Base-by-base conservation (phyloP, 371 early-diverging fungal species). In the Syncephalastrum contaminatum region DNA sequence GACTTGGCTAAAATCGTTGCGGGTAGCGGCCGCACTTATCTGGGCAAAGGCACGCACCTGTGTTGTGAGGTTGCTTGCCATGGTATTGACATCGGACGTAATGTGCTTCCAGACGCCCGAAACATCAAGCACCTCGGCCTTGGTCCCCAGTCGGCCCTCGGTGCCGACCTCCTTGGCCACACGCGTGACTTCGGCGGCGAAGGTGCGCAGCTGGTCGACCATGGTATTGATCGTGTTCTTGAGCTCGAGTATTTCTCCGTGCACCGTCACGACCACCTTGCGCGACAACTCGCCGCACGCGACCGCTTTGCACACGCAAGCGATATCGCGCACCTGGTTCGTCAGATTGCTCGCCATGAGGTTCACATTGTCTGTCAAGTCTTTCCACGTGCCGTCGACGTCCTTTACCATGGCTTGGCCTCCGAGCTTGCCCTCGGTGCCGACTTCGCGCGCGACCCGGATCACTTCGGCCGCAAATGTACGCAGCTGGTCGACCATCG, bases 51-150 rank as follows among this genome's bases (percentile, higher is more conserved):
- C 84, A 42, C 88, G 77, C 3, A 88, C 81, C 63, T 81, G 81
- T 2, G 69, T 68, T 1, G 82, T 82, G n/a, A 82, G 53, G 49
- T 81, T 80, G 5, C 63, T 52, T 2, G 81, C 81, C 80, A 81
- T 77, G 0, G 56, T 75, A 47, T 81, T 81, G 55, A 71, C 82
- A 60, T 80, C 77, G 48, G 72, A 80, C 12, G 84, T 84, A 13
- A 84, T 70, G 20, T 84, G 84, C 41, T 80, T 81, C 90, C 90
- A 89, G 2, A 82, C 75, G 40, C 90, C 88, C 41, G 66, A 53
- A 12, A 83, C 76, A 56, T 81, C 83, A 16, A 63, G 60, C 0
- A 83, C 83, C 45, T 67, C 58, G 15, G 66, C 69, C 56, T 51
- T 76, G 51, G 57, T 71, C 49, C 63, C 77, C 41, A 56, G 50